Evolutionary conservation across 2,329 filamentous ascomycete genomes (phyloP).

Genomic region (Camptophora hylomeconis): DNA sequence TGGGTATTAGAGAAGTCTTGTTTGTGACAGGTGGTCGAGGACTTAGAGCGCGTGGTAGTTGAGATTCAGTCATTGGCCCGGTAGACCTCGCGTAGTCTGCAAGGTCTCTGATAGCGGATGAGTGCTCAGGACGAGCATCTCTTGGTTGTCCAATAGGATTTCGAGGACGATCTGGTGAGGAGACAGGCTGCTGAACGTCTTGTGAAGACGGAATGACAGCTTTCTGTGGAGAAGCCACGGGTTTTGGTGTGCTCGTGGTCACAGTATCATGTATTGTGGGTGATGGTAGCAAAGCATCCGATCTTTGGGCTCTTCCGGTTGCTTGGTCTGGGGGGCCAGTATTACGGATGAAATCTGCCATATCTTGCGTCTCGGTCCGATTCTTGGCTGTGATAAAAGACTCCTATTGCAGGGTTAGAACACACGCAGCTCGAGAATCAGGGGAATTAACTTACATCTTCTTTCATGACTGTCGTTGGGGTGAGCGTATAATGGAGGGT

Average conservation of each 20-base stretch:
- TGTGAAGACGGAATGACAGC: background rate
- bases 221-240: no score
- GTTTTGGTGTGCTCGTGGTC: no score
- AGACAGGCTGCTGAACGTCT: conserved; percentile 1
- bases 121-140: conserved; percentile 53
- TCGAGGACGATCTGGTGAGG: conserved; percentile 16
- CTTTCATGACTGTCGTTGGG: conserved; percentile 63
- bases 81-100: conserved; percentile 82
- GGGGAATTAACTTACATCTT: conserved; percentile 44
- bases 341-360: conserved; percentile 26
- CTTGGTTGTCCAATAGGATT: conserved; percentile 39
- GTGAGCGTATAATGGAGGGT: conserved; percentile 75
- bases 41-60: conserved; percentile 13
- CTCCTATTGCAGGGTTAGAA: conserved; percentile 3
- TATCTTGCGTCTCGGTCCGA: conserved; percentile 20
- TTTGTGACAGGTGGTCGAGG: conserved; percentile 3
- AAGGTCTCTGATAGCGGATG: conserved; percentile 67
- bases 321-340: conserved; percentile 22
- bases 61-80: conserved; percentile 45
- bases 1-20: background rate
- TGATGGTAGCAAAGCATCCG: no score
- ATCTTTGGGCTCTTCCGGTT: no score
- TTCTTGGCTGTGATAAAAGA: conserved; percentile 21
- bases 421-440: no score
- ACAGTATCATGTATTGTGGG: no score